Evolutionary conservation across 805 yeast genomes (phyloP).

Genomic region (Torulaspora quercuum): DNA sequence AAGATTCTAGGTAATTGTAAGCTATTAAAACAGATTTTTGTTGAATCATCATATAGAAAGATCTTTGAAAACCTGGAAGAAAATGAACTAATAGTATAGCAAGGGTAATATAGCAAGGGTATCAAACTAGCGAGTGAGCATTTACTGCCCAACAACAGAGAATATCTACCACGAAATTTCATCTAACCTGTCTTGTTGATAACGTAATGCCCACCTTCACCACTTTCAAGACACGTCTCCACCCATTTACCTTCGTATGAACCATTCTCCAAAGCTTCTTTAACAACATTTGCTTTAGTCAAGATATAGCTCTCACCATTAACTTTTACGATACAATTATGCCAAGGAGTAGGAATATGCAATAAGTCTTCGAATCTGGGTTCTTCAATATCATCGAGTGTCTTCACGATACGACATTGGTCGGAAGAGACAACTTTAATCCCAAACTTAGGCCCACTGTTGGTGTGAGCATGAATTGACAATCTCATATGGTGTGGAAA

Average conservation of each 20-base stretch:
- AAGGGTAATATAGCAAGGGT: not conserved
- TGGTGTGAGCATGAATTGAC: slow-evolving; percentile 60
- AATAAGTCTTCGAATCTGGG: slow-evolving; percentile 50
- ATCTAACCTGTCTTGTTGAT: slow-evolving; percentile 7
- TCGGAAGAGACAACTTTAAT: slow-evolving; percentile 45
- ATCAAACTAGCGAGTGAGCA: no score
- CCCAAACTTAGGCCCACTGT: slow-evolving; percentile 59
- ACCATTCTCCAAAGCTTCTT: slow-evolving; percentile 38
- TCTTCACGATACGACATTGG: slow-evolving; percentile 45
- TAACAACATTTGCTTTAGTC: slow-evolving; percentile 39
- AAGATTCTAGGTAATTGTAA: slow-evolving; percentile 3
- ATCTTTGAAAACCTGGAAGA: no score
- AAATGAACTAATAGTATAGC: not conserved
- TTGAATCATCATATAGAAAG: no score
- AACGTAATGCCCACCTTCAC: slow-evolving; percentile 37
- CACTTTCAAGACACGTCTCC: slow-evolving; percentile 32
- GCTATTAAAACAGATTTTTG: slow-evolving; percentile 4
- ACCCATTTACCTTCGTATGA: slow-evolving; percentile 38
- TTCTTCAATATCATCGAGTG: slow-evolving; percentile 40
- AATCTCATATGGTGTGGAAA: slow-evolving; percentile 59
- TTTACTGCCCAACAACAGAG: no score
- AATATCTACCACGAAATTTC: slow-evolving; percentile 1
- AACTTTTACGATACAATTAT: slow-evolving; percentile 46
- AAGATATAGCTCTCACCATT: slow-evolving; percentile 38
- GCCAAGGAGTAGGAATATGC: slow-evolving; percentile 69